Evolutionary conservation across 495 filamentous ascomycete genomes (phyloP).

Genomic region (Podospora fimiseda): DNA sequence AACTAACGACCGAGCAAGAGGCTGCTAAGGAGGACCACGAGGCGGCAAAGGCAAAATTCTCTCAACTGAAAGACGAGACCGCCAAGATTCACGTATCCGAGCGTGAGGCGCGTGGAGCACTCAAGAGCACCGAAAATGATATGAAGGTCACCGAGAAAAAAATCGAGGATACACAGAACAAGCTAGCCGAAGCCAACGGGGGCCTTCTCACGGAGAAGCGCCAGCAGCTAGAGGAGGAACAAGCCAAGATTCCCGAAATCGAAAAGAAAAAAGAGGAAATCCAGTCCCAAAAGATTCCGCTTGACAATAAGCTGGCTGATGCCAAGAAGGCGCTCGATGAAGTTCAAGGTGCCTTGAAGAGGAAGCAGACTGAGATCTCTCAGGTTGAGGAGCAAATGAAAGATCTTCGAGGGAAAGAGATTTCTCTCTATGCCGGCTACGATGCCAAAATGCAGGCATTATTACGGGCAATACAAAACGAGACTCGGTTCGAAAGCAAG

Average conservation of each 20-base stretch:
- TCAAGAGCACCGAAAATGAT: constrained; percentile 30
- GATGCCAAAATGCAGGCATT: constrained; percentile 56
- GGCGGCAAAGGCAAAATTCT: not conserved
- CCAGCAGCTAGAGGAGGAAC: constrained; percentile 43
- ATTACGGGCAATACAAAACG: constrained; percentile 58
- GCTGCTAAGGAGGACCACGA: constrained; percentile 17
- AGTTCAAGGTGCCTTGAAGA: constrained; percentile 30
- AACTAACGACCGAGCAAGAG: not conserved
- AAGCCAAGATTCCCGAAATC: constrained; percentile 40
- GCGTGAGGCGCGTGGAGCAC: constrained; percentile 36
- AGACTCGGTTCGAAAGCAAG: constrained; percentile 56
- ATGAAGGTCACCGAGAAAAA: constrained; percentile 31
- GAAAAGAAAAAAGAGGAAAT: constrained; percentile 32
- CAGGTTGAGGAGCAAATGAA: constrained; percentile 35
- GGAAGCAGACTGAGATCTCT: constrained; percentile 45
- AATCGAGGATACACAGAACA: constrained; percentile 37
- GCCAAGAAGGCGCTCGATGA: constrained; percentile 37
- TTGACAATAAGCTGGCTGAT: constrained; percentile 28
- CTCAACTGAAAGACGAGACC: constrained; percentile 7
- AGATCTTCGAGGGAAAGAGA: constrained; percentile 25
- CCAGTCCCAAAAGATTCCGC: constrained; percentile 24
- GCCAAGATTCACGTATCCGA: constrained; percentile 37
- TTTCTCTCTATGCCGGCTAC: constrained; percentile 45
- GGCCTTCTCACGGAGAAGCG: constrained; percentile 34
- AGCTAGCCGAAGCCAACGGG: constrained; percentile 50